phyloP scores from a whole-genome alignment of 2,329 filamentous ascomycete species.

The Aspergillus fructus region DNA sequence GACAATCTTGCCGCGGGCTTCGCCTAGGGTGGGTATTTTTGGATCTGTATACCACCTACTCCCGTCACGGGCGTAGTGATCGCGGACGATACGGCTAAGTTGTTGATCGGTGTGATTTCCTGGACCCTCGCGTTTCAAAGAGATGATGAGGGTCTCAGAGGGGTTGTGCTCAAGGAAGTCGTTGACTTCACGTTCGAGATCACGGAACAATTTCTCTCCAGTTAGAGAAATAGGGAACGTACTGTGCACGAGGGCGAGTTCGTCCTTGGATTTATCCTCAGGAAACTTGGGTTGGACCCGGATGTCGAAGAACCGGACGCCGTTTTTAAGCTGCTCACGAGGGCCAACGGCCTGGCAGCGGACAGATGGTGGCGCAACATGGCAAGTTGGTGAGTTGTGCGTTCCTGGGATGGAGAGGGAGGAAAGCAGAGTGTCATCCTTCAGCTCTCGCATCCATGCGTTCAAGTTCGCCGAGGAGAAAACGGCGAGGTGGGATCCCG shows the following conservation, averaged over 20 bases:
- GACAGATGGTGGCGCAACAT: slow-evolving; percentile 84
- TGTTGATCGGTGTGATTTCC: slow-evolving; percentile 78
- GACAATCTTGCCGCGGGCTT: slow-evolving; percentile 78
- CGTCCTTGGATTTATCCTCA: slow-evolving; percentile 59
- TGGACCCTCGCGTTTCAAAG: slow-evolving; percentile 85
- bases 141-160: slow-evolving; percentile 79
- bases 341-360: slow-evolving; percentile 84
- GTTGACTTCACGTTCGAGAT: slow-evolving; percentile 69
- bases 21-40: slow-evolving; percentile 73
- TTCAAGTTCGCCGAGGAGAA: slow-evolving; percentile 69
- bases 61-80: slow-evolving; percentile 62
- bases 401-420: slow-evolving; percentile 89
- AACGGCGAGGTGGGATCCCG: slow-evolving; percentile 57
- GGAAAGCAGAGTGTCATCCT: slow-evolving; percentile 70
- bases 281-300: slow-evolving; percentile 68
- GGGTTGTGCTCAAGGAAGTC: slow-evolving; percentile 75
- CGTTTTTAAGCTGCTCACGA: slow-evolving; percentile 77
- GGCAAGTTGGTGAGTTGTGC: slow-evolving; percentile 86
- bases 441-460: slow-evolving; percentile 78
- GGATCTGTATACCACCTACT: slow-evolving; percentile 77
- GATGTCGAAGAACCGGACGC: slow-evolving; percentile 92
- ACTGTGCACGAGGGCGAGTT: slow-evolving; percentile 80
- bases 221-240: slow-evolving; percentile 85
- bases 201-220: slow-evolving; percentile 74
- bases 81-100: slow-evolving; percentile 69